Evolutionary conservation across 208 protist species (phyloP).

Genomic region (Lotmaria passim): DNA sequence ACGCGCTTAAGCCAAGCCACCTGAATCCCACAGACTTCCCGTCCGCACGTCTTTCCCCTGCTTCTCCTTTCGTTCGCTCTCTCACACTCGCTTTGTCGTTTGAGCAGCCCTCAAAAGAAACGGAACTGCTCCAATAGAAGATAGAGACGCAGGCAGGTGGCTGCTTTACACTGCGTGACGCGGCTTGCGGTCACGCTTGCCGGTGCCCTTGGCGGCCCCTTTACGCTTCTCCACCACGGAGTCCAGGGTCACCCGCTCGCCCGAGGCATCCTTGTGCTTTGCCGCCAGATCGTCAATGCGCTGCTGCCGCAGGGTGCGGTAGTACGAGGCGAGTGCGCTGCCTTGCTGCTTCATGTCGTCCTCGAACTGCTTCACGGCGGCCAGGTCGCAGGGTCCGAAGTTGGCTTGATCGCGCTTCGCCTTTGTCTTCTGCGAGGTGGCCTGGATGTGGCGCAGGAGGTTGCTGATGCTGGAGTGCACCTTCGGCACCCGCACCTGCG

Average conservation of each 20-base stretch:
- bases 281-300: slow-evolving; percentile 71
- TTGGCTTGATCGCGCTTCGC: slow-evolving; percentile 72
- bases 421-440: slow-evolving; percentile 65
- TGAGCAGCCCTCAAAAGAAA: no score
- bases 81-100: background rate
- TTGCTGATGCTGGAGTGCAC: slow-evolving; percentile 75
- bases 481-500: slow-evolving; percentile 86
- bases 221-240: slow-evolving; percentile 47
- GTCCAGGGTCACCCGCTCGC: slow-evolving; percentile 82
- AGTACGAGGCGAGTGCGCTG: slow-evolving; percentile 66
- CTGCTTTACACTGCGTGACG: slow-evolving; percentile 16
- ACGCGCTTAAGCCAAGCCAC: no score
- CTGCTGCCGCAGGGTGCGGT: slow-evolving; percentile 78
- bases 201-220: slow-evolving; percentile 26
- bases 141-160: background rate
- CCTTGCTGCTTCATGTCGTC: slow-evolving; percentile 63
- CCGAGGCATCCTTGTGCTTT: slow-evolving; percentile 60
- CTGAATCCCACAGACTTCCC: no score
- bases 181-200: slow-evolving; percentile 31
- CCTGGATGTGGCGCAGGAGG: slow-evolving; percentile 81
- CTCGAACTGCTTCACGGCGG: slow-evolving; percentile 82
- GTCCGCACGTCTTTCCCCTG: no score
- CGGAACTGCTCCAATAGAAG: background rate
- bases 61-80: no score
- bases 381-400: slow-evolving; percentile 84